These are phyloP conservation scores for Pharnaceum exiguum DNA, from an alignment of 148 eudicot species.

Conservation along the genomic window DNA sequence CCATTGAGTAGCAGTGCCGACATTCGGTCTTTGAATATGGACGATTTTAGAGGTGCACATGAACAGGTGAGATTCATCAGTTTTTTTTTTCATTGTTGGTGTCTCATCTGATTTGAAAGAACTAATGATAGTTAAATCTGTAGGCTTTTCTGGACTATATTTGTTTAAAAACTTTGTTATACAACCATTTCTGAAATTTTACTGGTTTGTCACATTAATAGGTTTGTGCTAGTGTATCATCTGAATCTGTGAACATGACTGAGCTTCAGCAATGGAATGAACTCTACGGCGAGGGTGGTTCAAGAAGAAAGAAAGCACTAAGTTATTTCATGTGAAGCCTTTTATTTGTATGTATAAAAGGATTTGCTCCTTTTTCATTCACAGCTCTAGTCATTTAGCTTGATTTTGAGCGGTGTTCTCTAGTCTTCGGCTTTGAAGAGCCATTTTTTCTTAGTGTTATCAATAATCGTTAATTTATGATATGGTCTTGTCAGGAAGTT, in stretches of 20 bases:
- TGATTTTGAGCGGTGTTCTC: conserved; percentile 12
- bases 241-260: conserved; percentile 84
- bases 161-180: no score
- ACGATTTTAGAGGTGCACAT: conserved; percentile 69
- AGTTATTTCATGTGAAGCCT: conserved; percentile 85
- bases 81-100: no score
- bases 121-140: no score
- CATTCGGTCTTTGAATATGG: conserved; percentile 59
- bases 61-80: conserved; percentile 47
- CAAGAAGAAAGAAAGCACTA: conserved; percentile 71
- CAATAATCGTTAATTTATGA: conserved; percentile 19
- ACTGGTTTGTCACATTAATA: no score
- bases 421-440: background rate
- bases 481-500: conserved; percentile 3
- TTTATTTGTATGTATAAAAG: conserved; percentile 28
- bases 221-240: conserved; percentile 90
- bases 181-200: no score
- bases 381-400: conserved; percentile 8
- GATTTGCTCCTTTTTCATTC: background rate
- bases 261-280: conserved; percentile 97
- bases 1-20: conserved; percentile 56
- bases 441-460: conserved; percentile 22
- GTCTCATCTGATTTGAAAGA: no score
- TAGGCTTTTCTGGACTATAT: no score
- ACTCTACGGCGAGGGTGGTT: conserved; percentile 93